Percentiles rank a stretch among this genome's conserved stretches.
phyloP scores from a whole-genome alignment of 2,329 filamentous ascomycete species.

The Stromatinia cepivora region DNA sequence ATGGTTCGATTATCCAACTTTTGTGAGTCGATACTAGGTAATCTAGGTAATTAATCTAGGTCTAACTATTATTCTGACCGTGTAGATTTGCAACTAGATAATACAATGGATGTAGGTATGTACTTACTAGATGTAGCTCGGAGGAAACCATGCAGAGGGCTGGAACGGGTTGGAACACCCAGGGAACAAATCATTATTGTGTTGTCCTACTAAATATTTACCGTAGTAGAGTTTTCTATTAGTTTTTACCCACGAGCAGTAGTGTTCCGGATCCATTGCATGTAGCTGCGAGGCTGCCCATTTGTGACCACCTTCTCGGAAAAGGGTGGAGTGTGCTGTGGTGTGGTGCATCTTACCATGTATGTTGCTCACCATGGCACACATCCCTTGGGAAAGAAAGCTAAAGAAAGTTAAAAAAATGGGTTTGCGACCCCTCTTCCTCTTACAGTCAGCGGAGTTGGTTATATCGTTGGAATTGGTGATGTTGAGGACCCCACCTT shows the following conservation, averaged over 20 bases:
- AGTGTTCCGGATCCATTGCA: background rate
- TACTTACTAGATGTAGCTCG: background rate
- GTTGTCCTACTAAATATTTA: background rate
- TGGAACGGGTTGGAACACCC: background rate
- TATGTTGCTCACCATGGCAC: slow-evolving; percentile 3
- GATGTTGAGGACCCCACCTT: slow-evolving; percentile 1
- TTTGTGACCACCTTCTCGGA: slow-evolving; percentile 18
- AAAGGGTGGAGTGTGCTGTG: background rate
- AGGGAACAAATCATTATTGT: background rate
- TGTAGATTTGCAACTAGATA: background rate
- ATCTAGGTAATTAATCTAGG: background rate
- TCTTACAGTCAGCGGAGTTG: slow-evolving; percentile 16
- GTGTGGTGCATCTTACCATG: background rate
- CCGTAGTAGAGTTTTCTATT: background rate
- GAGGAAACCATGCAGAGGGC: background rate
- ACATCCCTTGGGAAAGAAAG: background rate
- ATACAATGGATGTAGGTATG: too few relatives aligned
- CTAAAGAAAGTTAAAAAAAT: background rate
- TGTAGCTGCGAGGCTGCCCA: background rate
- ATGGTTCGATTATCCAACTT: background rate
- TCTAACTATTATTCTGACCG: background rate
- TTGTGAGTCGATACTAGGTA: background rate
- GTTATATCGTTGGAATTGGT: background rate
- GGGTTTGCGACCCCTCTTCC: background rate
- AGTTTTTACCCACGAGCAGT: background rate